Conservation (phyloP, 768 basidiomycete species). For the Xerocomus potaroensis region DNA sequence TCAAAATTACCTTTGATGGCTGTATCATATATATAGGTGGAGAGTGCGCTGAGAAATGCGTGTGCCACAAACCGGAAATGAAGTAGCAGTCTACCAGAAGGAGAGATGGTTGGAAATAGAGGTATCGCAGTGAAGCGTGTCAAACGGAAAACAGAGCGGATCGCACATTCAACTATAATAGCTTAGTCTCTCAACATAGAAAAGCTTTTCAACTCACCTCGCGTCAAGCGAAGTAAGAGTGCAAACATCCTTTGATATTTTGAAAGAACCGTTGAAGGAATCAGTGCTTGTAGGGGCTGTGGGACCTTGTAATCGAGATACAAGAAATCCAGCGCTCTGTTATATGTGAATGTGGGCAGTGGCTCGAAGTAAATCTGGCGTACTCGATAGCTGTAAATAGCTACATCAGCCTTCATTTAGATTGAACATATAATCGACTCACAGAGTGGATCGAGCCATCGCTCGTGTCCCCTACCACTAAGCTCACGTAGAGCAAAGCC, state of each 20-base stretch:
- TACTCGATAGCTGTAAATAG: constrained; percentile 21
- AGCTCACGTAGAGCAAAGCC: constrained; percentile 84
- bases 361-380: constrained; percentile 1
- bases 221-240: constrained; percentile 69
- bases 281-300: constrained; percentile 65
- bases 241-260: constrained; percentile 86
- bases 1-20: constrained; percentile 78
- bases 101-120: constrained; percentile 55
- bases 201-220: constrained; percentile 47
- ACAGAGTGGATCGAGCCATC: constrained; percentile 83
- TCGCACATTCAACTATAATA: constrained; percentile 59
- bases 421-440: constrained; percentile 31
- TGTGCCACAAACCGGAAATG: constrained; percentile 74
- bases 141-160: constrained; percentile 63
- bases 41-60: constrained; percentile 63
- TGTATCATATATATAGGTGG: constrained; percentile 72
- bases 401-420: constrained; percentile 3
- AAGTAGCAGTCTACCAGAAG: constrained; percentile 51
- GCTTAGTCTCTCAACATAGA: constrained; percentile 1
- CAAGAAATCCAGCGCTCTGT: constrained; percentile 82
- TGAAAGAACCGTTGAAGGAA: constrained; percentile 65
- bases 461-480: constrained; percentile 59
- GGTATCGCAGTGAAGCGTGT: constrained; percentile 39
- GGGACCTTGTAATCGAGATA: constrained; percentile 91
- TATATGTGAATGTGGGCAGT: constrained; percentile 2